A percentile compares a stretch with the other conserved stretches of the same genome.
These are phyloP conservation scores for Papilionanthe hybrid DNA, from an alignment of 116 monocot genomes.

Conservation along the genomic window DNA sequence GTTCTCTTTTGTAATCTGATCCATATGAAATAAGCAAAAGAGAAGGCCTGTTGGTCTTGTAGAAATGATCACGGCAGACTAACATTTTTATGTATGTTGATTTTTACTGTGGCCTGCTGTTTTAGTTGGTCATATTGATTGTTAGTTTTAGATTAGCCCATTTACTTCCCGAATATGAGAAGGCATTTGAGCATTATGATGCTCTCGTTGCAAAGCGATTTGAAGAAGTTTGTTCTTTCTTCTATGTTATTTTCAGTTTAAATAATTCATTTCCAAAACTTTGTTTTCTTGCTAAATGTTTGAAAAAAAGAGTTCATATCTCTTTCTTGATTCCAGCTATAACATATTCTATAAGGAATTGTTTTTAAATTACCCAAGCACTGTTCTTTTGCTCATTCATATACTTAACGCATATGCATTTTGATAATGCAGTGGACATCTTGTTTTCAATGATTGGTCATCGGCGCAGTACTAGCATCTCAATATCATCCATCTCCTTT, in stretches of 20 bases:
- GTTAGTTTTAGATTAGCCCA: slow-evolving; percentile 70
- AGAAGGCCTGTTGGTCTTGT: too few relatives aligned
- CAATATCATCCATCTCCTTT: too few relatives aligned
- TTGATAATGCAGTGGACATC: not conserved
- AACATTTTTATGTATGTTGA: not conserved
- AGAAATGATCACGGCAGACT: not conserved
- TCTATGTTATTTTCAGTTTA: not conserved
- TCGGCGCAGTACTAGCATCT: not conserved
- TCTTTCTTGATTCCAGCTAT: not conserved
- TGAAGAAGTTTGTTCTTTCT: slow-evolving; percentile 64
- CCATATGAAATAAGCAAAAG: too few relatives aligned
- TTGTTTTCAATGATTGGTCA: not conserved
- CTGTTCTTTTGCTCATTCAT: not conserved
- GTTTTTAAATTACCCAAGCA: not conserved
- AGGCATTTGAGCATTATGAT: slow-evolving; percentile 83
- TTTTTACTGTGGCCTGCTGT: not conserved
- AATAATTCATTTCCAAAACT: not conserved
- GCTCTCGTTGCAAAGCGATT: slow-evolving; percentile 59
- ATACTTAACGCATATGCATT: not conserved
- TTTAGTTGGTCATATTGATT: slow-evolving; percentile 12
- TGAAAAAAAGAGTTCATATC: not conserved
- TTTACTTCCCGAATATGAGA: slow-evolving; percentile 86
- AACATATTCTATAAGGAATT: not conserved
- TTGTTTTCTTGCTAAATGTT: not conserved
- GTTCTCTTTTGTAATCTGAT: too few relatives aligned